Conservation (phyloP, 805 yeast species). For the Vanderwaltozyma verrucispora region DNA sequence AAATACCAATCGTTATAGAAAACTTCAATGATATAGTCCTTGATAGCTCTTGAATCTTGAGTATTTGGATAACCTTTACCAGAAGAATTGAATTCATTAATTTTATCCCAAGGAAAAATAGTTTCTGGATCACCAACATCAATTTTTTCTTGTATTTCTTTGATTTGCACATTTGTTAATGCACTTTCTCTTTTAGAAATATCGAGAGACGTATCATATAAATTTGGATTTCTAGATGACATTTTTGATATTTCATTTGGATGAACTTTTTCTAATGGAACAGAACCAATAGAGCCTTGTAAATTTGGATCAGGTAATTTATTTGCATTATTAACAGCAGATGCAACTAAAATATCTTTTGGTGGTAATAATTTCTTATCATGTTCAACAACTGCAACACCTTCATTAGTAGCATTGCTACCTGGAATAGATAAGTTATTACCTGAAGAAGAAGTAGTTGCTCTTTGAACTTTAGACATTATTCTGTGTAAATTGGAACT, state of each 20-base stretch:
- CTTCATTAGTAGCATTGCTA: no score
- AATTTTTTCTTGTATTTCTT: constrained; percentile 7
- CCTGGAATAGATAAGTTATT: no score
- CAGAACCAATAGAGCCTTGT: constrained; percentile 21
- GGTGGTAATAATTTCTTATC: not conserved
- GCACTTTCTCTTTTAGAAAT: not conserved
- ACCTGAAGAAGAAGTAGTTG: no score
- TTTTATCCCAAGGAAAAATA: constrained; percentile 30
- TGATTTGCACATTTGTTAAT: constrained; percentile 4
- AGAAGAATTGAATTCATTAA: constrained; percentile 23
- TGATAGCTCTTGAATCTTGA: constrained; percentile 31
- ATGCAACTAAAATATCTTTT: constrained; percentile 12
- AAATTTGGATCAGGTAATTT: constrained; percentile 19
- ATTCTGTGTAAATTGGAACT: no score
- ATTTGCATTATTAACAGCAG: constrained; percentile 12
- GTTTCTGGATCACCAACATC: constrained; percentile 4
- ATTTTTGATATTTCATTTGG: constrained; percentile 14
- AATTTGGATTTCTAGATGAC: constrained; percentile 20
- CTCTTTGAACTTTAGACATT: no score
- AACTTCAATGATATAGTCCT: constrained; percentile 54
- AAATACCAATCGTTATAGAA: constrained; percentile 65
- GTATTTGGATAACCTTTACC: constrained; percentile 10
- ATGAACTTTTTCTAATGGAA: constrained; percentile 23
- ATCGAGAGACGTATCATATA: constrained; percentile 21
- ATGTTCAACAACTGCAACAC: no score